Evolutionary conservation across 331 rosid species (phyloP).

Genomic region (Malus hybrid): DNA sequence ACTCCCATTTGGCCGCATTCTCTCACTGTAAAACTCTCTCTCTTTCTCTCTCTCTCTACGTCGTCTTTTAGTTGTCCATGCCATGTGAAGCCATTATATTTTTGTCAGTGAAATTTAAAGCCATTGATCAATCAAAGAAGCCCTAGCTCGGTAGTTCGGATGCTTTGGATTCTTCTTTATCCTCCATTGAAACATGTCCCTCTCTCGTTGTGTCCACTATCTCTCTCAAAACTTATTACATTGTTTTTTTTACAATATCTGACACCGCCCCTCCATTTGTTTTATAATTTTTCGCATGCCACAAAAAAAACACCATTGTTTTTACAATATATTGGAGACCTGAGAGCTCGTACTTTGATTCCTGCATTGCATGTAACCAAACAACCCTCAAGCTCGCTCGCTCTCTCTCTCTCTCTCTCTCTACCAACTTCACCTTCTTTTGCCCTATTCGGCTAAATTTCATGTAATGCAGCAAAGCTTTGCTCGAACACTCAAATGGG

Average conservation of each 20-base stretch:
- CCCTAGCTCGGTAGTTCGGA: background rate
- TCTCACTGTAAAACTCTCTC: background rate
- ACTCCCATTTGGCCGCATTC: background rate
- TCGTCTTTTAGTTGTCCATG: conserved; percentile 15
- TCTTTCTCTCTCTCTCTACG: background rate
- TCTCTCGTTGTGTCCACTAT: background rate
- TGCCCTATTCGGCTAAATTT: background rate
- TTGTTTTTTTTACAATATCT: conserved; percentile 11
- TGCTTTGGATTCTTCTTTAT: conserved; percentile 17
- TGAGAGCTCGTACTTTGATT: background rate
- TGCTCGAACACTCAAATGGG: conserved; percentile 8
- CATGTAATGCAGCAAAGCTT: background rate
- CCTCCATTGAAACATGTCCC: conserved; percentile 1
- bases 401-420: background rate
- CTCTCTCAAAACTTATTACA: background rate
- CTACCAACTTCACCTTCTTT: background rate
- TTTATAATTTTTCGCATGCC: conserved; percentile 13
- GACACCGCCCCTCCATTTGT: conserved; percentile 5
- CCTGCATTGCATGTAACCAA: background rate
- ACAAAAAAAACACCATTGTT: conserved; percentile 5
- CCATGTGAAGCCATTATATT: conserved; percentile 21
- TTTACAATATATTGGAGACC: conserved; percentile 7
- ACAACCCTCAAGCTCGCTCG: background rate
- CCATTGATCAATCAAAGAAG: background rate
- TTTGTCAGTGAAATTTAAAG: conserved; percentile 13